Evolutionary conservation across 257 asterid genomes (phyloP), one percentile per base, ranked within the genome.

Genomic region (Datura wrightii): DNA sequence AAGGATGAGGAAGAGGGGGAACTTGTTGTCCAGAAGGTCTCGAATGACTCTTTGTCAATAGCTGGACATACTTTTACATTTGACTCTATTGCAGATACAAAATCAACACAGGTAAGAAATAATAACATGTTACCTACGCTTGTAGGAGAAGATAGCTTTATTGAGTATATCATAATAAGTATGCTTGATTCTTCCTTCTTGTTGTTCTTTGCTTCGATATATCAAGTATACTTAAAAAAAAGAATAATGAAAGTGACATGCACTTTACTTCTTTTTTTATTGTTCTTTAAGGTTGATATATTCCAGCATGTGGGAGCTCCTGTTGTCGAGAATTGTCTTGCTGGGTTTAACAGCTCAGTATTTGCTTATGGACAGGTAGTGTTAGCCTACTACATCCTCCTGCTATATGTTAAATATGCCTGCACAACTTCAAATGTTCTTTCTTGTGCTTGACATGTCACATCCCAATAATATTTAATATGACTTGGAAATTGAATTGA

Each of bases 291-390:
- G 99, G 85, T 85, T 88, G 97, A 97, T 86, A 94, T 97, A 90
- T 97, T 94, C 79, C 92, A 97, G 89, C 96, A 92, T 39, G 90
- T 94, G 79, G 99, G 99, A 74, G 98, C 95, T 86, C 98, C 99
- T 11, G 91, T 97, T 36, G 91, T 97, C 53, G 99, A 97, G 87
- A 95, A 95, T 88, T 97, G 99, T 85, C 95, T 97, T 39, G 94
- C 98, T 84, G 99, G 99, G 39, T 97, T 97, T 81, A 97, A 97
- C 86, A 95, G 98, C 90, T 97, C 99, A 2, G 99, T 94, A 83
- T 97, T 97, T 93, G 99, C 99, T 10, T 95, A 94, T 78, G 99
- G 99, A 34, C 99, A 95, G 98, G 99, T 97, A 85, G 8, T 16
- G 52, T 70, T 54, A 79, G 41, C 63, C 46, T 69, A 8, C 79